These are phyloP conservation scores for Anethum foeniculum DNA, from an alignment of 140 eudicot species.

Conservation along the genomic window DNA sequence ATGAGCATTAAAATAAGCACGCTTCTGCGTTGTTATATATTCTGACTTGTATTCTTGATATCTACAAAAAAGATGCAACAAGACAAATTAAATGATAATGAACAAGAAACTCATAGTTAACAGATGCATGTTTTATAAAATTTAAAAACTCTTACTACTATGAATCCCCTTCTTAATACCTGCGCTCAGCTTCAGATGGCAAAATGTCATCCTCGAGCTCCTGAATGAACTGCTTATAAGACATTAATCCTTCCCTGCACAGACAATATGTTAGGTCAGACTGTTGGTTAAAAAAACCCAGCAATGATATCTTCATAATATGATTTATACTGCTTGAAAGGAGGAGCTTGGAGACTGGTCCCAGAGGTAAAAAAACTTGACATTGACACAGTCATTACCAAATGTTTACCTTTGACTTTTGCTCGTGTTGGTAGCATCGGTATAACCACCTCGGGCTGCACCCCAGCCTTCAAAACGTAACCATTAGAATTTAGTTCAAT, in stretches of 20 bases:
- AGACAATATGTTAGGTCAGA: constrained; percentile 6
- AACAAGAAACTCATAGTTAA: constrained; percentile 1
- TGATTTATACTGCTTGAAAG: background rate
- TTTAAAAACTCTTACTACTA: constrained; percentile 4
- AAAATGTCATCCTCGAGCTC: constrained; percentile 98
- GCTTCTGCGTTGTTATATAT: constrained; percentile 87
- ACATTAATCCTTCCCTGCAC: constrained; percentile 93
- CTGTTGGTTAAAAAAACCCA: background rate
- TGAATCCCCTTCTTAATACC: constrained; percentile 32
- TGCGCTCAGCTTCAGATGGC: constrained; percentile 95
- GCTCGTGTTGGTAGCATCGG: constrained; percentile 38
- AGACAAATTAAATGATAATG: background rate
- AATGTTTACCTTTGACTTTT: constrained; percentile 50
- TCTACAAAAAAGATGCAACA: constrained; percentile 30
- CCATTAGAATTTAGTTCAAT: background rate
- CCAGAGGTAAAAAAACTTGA: background rate
- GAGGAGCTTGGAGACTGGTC: background rate
- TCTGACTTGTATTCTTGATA: constrained; percentile 96
- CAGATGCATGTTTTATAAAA: background rate
- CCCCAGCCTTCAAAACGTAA: constrained; percentile 65
- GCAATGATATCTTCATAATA: background rate
- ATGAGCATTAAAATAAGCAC: constrained; percentile 83
- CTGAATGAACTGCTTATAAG: constrained; percentile 97
- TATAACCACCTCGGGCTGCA: constrained; percentile 61
- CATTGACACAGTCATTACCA: background rate